A percentile compares a stretch with the other conserved stretches of the same genome.
phyloP scores from a whole-genome alignment of 1,284 basidiomycete genomes.

The Cryptococcus hybrid region DNA sequence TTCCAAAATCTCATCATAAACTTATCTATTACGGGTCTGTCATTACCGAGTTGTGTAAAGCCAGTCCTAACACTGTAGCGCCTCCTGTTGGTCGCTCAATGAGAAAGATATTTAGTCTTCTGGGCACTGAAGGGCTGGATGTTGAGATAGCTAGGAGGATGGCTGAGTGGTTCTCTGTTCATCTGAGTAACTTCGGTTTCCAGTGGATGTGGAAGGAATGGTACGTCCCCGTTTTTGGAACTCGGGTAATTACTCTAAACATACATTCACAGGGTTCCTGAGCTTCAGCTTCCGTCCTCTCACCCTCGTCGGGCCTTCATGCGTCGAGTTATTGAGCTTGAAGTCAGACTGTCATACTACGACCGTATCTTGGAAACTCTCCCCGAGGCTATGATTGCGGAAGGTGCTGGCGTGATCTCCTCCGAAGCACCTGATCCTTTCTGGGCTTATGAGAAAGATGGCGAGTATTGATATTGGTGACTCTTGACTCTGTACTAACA shows the following conservation, averaged over 20 bases:
- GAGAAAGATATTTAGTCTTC: slow-evolving; percentile 71
- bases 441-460: slow-evolving; percentile 76
- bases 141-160: slow-evolving; percentile 77
- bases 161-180: slow-evolving; percentile 92
- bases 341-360: slow-evolving; percentile 88
- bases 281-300: slow-evolving; percentile 65
- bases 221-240: slow-evolving; percentile 53
- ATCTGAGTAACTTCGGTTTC: slow-evolving; percentile 98
- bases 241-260: background rate
- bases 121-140: slow-evolving; percentile 74
- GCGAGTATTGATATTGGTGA: slow-evolving; percentile 51
- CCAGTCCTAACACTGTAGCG: slow-evolving; percentile 86
- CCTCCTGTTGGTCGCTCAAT: slow-evolving; percentile 96
- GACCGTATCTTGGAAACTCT: slow-evolving; percentile 89
- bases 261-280: slow-evolving; percentile 66
- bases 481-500: background rate
- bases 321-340: slow-evolving; percentile 82
- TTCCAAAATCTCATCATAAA: slow-evolving; percentile 75
- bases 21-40: slow-evolving; percentile 84
- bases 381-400: slow-evolving; percentile 67
- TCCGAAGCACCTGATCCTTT: slow-evolving; percentile 75
- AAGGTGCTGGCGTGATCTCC: slow-evolving; percentile 60
- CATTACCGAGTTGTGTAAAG: slow-evolving; percentile 90
- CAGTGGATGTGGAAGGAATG: slow-evolving; percentile 99
- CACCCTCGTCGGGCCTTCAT: slow-evolving; percentile 89